Conservation (phyloP, 805 yeast genomes). For the Clavispora vitiphila region DNA sequence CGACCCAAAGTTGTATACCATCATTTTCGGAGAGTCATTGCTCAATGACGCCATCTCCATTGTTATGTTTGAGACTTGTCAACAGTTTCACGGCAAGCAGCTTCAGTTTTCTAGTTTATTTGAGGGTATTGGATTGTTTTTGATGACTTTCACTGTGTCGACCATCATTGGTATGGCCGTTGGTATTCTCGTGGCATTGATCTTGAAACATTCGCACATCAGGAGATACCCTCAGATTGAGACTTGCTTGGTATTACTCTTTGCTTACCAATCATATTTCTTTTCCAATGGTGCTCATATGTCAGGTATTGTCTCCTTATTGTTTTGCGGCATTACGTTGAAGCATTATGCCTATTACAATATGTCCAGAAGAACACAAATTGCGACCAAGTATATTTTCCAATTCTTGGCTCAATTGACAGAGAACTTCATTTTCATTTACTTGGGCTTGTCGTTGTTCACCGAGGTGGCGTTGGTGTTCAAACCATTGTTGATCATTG, state of each 20-base stretch:
- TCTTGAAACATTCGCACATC: conserved; percentile 87
- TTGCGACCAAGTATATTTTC: conserved; percentile 91
- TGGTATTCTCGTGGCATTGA: conserved; percentile 84
- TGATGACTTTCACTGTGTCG: conserved; percentile 90
- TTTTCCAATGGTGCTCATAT: conserved; percentile 98
- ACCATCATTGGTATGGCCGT: conserved; percentile 82
- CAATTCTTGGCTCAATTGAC: conserved; percentile 91
- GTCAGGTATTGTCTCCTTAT: conserved; percentile 95
- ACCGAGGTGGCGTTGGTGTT: conserved; percentile 95
- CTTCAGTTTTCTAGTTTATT: conserved; percentile 73
- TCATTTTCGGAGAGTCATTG: conserved; percentile 93
- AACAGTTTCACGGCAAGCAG: conserved; percentile 82
- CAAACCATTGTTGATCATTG: conserved; percentile 87
- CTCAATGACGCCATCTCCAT: conserved; percentile 96
- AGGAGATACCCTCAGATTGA: conserved; percentile 96
- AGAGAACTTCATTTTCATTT: conserved; percentile 94
- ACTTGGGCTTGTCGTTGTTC: conserved; percentile 87
- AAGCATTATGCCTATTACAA: conserved; percentile 96
- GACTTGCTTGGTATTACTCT: conserved; percentile 81
- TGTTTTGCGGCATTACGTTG: conserved; percentile 94
- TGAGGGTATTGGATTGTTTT: conserved; percentile 89
- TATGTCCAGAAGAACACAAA: conserved; percentile 96
- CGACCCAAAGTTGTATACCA: conserved; percentile 94
- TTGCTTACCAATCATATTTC: conserved; percentile 94
- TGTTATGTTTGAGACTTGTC: conserved; percentile 98